A percentile compares a stretch with the other conserved stretches of the same genome.
Evolutionary conservation across 1,139 yeast species (phyloP).

Genomic region (Zygosaccharomyces sapae): DNA sequence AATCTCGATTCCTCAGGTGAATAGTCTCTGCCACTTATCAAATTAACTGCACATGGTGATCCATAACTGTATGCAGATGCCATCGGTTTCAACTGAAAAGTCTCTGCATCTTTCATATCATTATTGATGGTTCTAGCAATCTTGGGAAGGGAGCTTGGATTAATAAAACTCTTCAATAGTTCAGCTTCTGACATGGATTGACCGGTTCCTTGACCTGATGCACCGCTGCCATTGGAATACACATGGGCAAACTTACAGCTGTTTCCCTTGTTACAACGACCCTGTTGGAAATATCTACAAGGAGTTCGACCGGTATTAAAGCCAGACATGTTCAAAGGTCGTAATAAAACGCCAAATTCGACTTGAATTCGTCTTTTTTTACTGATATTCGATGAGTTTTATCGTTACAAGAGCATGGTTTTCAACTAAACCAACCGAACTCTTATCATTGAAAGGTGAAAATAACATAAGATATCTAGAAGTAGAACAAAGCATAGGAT

Average conservation of each 20-base stretch:
- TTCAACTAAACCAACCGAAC: background rate
- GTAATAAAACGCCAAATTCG: background rate
- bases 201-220: conserved; percentile 14
- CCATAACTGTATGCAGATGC: conserved; percentile 40
- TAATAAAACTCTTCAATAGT: conserved; percentile 24
- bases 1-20: conserved; percentile 56
- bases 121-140: conserved; percentile 32
- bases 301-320: conserved; percentile 31
- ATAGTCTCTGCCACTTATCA: conserved; percentile 51
- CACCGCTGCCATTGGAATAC: conserved; percentile 21
- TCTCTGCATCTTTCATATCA: conserved; percentile 29
- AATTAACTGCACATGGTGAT: conserved; percentile 40
- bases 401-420: background rate
- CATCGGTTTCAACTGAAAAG: conserved; percentile 26
- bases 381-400: background rate
- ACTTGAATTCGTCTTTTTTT: background rate
- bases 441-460: background rate
- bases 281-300: conserved; percentile 43
- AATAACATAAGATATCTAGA: background rate
- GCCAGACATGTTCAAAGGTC: conserved; percentile 10
- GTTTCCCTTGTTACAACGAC: conserved; percentile 39
- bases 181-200: conserved; percentile 16
- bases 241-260: conserved; percentile 43
- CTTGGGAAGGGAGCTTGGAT: conserved; percentile 17
- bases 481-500: background rate